Conservation (phyloP, 176 grass and related monocot species). For the Carex cristatella region DNA sequence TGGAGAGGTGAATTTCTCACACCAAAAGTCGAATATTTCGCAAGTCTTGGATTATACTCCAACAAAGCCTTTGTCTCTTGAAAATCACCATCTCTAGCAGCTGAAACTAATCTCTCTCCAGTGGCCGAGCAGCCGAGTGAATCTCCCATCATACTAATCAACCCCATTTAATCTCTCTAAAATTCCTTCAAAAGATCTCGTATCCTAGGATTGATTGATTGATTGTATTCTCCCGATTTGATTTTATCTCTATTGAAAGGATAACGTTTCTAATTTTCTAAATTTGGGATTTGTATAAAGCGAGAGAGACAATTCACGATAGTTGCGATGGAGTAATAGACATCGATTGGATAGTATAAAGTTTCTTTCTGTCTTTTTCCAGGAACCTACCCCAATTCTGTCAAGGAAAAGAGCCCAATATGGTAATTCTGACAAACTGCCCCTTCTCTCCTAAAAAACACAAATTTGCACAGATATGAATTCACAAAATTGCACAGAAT, state of each 20-base stretch:
- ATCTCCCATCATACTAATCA: slow-evolving; percentile 72
- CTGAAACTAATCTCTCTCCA: slow-evolving; percentile 68
- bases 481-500: background rate
- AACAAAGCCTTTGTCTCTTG: slow-evolving; percentile 82
- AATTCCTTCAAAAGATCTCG: background rate
- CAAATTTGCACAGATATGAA: background rate
- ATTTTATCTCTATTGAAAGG: background rate
- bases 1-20: slow-evolving; percentile 86
- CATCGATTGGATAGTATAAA: slow-evolving; percentile 17
- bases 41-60: slow-evolving; percentile 84
- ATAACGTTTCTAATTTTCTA: background rate
- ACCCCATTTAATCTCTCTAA: slow-evolving; percentile 44
- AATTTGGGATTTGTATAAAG: background rate
- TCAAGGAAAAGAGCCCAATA: background rate
- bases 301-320: slow-evolving; percentile 5
- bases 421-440: slow-evolving; percentile 20
- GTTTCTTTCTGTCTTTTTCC: slow-evolving; percentile 27
- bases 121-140: slow-evolving; percentile 85
- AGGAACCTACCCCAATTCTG: slow-evolving; percentile 18
- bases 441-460: background rate
- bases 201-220: background rate
- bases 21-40: slow-evolving; percentile 72
- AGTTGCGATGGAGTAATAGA: slow-evolving; percentile 2
- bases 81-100: slow-evolving; percentile 87
- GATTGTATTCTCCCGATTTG: background rate